Conservation (phyloP, 176 grass and related monocot species). For the Carex cristatella region DNA sequence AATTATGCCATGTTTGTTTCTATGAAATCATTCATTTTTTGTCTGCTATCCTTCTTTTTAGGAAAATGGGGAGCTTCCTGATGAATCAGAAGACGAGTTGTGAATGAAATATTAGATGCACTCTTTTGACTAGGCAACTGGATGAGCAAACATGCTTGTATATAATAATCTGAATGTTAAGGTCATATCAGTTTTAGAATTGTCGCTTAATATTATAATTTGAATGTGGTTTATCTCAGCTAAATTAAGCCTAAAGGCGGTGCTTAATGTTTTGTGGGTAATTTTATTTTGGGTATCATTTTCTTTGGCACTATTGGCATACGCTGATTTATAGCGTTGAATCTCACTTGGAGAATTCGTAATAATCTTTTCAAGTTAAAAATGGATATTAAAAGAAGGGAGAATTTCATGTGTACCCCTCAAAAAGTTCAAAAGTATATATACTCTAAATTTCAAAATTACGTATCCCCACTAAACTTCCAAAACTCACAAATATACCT, state of each 20-base stretch:
- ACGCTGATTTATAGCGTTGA: neutral
- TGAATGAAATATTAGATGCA: neutral
- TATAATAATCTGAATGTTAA: neutral
- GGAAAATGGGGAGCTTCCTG: conserved; percentile 19
- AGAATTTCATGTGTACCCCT: too few species aligned
- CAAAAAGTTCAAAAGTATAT: too few species aligned
- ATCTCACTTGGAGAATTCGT: neutral
- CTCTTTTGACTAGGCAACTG: neutral
- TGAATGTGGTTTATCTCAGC: neutral
- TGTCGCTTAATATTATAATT: neutral
- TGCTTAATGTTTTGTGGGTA: neutral
- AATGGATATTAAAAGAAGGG: neutral
- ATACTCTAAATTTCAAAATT: too few species aligned
- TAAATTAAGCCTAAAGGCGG: neutral
- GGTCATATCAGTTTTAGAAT: neutral
- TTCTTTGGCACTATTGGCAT: neutral
- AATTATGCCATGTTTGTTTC: neutral
- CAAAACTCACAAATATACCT: too few species aligned
- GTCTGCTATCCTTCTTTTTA: neutral
- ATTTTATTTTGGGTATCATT: neutral
- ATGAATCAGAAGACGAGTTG: conserved; percentile 1
- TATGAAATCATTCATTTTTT: neutral
- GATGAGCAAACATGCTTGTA: neutral
- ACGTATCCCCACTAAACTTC: too few species aligned
- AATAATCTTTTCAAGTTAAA: neutral